A percentile compares a stretch with the other conserved stretches of the same genome.
phyloP scores from a whole-genome alignment of 106 monocot genomes.

The Gastrodia elata region DNA sequence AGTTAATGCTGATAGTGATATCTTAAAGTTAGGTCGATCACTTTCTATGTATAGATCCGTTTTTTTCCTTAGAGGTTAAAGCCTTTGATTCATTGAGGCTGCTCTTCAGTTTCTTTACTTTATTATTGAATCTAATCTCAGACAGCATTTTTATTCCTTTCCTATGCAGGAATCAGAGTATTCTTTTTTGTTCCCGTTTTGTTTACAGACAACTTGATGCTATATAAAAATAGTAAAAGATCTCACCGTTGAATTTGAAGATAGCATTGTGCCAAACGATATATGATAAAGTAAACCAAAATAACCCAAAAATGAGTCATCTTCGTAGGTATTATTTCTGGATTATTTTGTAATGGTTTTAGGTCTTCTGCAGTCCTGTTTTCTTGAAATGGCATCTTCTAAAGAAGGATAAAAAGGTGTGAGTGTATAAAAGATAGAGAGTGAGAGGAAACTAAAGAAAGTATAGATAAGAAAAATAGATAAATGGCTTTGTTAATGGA shows the following conservation, averaged over 20 bases:
- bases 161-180: no score
- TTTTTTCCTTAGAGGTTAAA: background rate
- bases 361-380: background rate
- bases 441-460: background rate
- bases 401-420: background rate
- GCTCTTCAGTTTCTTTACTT: background rate
- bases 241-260: no score
- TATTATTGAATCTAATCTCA: background rate
- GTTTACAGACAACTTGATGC: no score
- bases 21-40: background rate
- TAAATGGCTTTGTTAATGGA: background rate
- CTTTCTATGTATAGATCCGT: background rate
- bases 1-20: background rate
- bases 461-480: background rate
- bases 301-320: no score
- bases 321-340: background rate
- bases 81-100: background rate
- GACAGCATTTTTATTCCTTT: background rate
- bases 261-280: no score
- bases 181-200: no score
- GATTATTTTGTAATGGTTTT: background rate
- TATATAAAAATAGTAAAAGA: no score
- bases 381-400: background rate
- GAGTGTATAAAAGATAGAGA: no score
- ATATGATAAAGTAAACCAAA: no score